These are phyloP conservation scores for Penicillium antarcticum DNA, from an alignment of 495 filamentous ascomycete genomes.

Conservation along the genomic window DNA sequence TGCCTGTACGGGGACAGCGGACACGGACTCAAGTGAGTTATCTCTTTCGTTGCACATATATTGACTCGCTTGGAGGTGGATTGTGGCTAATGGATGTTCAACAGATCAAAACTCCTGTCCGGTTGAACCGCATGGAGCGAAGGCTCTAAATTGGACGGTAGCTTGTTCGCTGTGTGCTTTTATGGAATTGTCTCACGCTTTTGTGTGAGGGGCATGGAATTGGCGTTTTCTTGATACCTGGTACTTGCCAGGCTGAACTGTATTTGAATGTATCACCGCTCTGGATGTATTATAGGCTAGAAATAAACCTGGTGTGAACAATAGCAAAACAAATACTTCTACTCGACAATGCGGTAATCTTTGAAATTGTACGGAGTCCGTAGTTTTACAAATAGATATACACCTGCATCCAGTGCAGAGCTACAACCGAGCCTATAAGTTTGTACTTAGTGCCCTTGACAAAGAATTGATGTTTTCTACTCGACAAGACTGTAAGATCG, in stretches of 20 bases:
- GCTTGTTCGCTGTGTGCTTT: conserved; percentile 2
- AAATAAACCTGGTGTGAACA: background rate
- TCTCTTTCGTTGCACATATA: background rate
- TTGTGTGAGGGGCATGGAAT: conserved; percentile 34
- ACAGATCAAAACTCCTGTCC: conserved; percentile 71
- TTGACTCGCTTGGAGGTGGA: background rate
- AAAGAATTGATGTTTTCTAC: too few relatives aligned
- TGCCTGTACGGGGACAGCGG: conserved; percentile 84
- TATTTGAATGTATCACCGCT: conserved; percentile 18
- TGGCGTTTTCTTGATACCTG: conserved; percentile 39
- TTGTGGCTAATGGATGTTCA: conserved; percentile 1
- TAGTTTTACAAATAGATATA: conserved; percentile 2
- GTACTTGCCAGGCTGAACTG: conserved; percentile 19
- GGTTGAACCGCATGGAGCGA: conserved; percentile 77
- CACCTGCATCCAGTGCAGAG: too few relatives aligned
- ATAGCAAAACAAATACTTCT: background rate
- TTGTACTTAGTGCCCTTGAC: too few relatives aligned
- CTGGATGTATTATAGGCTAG: conserved; percentile 32
- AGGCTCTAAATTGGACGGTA: conserved; percentile 37
- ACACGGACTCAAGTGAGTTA: conserved; percentile 73
- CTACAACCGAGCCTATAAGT: too few relatives aligned
- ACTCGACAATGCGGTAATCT: background rate
- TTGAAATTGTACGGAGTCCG: background rate
- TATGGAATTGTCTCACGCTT: conserved; percentile 22
- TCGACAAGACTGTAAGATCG: too few relatives aligned